Base-by-base conservation (phyloP, 192 early-diverging fungal species). In the Obelidium mucronatum region DNA sequence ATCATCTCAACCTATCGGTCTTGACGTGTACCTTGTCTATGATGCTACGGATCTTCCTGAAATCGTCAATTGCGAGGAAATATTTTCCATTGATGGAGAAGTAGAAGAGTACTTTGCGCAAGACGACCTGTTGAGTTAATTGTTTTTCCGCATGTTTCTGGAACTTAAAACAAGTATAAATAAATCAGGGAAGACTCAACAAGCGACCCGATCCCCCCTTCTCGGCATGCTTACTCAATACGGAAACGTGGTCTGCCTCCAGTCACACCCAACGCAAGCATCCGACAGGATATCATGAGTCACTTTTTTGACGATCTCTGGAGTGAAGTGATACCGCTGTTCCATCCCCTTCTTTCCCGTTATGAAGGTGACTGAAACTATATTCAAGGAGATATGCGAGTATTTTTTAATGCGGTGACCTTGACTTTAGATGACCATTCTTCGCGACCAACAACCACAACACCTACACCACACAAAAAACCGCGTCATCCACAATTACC, bases 271-370 rank as follows among this genome's bases (percentile, higher is more conserved):
- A 78, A 69, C 51, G 79, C 75, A 19, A 81, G 77, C 39, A 81
- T 83, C 11, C 75, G 66, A 19, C 82, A 83, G 61, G 82, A 83
- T 52, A 83, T 83, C 31, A 40, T 79, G 22, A 68, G 74, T 22
- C 78, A 82, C 35, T n/a, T 84, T 4, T 81, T 86, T 70, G 84
- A 86, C 34, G 84, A 86, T 60, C 65, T 86, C 5, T 86, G 84
- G 84, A 73, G 78, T 37, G 84, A 86, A 75, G 80, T 86, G 0
- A 60, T 48, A 0, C 44, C 44, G 8, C 44, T 15, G 11, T 19
- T 48, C 44, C 44, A 48, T 15, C 44, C 44, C 44, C 44, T 48
- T 19, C 44, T 48, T 19, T 15, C 8, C 8, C 11, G 11, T 19
- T 48, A 15, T 19, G 44, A 48, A 15, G 44, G 11, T 15, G 44